Evolutionary conservation across 2,329 filamentous ascomycete species (phyloP).

Genomic region (Fusarium subtropicale): DNA sequence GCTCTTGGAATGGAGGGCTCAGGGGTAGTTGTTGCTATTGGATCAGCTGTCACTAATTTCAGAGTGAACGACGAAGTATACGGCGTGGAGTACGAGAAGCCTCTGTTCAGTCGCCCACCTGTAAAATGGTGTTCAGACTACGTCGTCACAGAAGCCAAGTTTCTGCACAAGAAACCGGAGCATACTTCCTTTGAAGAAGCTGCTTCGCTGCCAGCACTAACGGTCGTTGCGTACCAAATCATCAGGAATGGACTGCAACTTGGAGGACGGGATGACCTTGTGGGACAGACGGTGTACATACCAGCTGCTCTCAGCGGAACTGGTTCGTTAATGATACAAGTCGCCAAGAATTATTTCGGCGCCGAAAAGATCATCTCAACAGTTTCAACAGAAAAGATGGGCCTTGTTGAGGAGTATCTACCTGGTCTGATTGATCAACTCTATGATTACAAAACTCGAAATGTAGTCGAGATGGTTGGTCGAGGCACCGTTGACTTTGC

Average conservation of each 20-base stretch:
- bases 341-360: slow-evolving; percentile 63
- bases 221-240: slow-evolving; percentile 59
- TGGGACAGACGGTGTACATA: slow-evolving; percentile 64
- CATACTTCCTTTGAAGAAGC: slow-evolving; percentile 52
- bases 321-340: slow-evolving; percentile 60
- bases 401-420: slow-evolving; percentile 56
- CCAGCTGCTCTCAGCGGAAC: slow-evolving; percentile 62
- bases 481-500: slow-evolving; percentile 62
- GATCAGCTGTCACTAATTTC: slow-evolving; percentile 45
- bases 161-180: slow-evolving; percentile 52
- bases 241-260: slow-evolving; percentile 55
- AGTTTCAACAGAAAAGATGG: slow-evolving; percentile 64
- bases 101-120: slow-evolving; percentile 46
- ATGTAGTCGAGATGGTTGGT: slow-evolving; percentile 53
- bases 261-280: slow-evolving; percentile 53
- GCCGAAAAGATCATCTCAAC: slow-evolving; percentile 62
- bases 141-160: slow-evolving; percentile 50
- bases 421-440: slow-evolving; percentile 62
- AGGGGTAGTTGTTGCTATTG: slow-evolving; percentile 51
- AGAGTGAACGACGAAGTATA: slow-evolving; percentile 55
- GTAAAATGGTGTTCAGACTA: slow-evolving; percentile 57
- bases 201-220: slow-evolving; percentile 52
- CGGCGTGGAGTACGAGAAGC: slow-evolving; percentile 53
- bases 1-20: slow-evolving; percentile 49
- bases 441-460: slow-evolving; percentile 62